phyloP scores from a whole-genome alignment of 192 early-diverging fungal species.

The Coemansia guatemalensis region DNA sequence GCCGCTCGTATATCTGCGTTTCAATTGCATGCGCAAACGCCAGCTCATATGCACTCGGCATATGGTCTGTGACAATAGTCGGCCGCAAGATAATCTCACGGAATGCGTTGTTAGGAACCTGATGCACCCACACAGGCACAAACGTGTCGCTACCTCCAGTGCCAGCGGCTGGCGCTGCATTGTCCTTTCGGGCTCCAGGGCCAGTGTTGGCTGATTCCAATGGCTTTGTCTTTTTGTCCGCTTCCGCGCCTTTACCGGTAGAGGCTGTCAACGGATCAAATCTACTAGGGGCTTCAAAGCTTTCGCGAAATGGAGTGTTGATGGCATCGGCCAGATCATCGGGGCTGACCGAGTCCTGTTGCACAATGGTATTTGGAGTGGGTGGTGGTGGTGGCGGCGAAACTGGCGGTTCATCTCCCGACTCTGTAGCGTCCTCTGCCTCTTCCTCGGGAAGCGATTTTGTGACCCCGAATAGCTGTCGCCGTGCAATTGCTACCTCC shows the following conservation, averaged over 20 bases:
- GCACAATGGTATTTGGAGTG: constrained; percentile 42
- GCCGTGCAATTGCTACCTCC: constrained; percentile 41
- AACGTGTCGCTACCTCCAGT: constrained; percentile 25
- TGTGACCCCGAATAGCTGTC: constrained; percentile 35
- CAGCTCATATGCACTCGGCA: constrained; percentile 53
- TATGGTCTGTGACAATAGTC: constrained; percentile 50
- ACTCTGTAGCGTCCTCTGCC: neutral
- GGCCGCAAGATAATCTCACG: constrained; percentile 48
- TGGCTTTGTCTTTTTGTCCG: neutral
- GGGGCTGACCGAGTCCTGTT: constrained; percentile 32
- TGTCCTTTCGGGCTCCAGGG: neutral
- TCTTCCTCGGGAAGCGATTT: neutral
- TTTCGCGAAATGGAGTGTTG: constrained; percentile 27
- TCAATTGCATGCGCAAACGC: constrained; percentile 50
- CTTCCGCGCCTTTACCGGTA: neutral
- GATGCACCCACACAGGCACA: constrained; percentile 46
- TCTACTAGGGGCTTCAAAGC: neutral
- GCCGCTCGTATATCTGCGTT: constrained; percentile 50
- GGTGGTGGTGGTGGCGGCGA: constrained; percentile 32
- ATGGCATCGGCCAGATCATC: constrained; percentile 46
- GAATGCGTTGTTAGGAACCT: constrained; percentile 31
- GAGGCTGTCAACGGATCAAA: neutral
- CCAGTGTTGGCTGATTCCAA: neutral
- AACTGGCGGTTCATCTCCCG: neutral
- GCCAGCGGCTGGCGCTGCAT: constrained; percentile 3